These are phyloP conservation scores for Tuber calosporum DNA, from an alignment of 495 filamentous ascomycete genomes.

Conservation along the genomic window DNA sequence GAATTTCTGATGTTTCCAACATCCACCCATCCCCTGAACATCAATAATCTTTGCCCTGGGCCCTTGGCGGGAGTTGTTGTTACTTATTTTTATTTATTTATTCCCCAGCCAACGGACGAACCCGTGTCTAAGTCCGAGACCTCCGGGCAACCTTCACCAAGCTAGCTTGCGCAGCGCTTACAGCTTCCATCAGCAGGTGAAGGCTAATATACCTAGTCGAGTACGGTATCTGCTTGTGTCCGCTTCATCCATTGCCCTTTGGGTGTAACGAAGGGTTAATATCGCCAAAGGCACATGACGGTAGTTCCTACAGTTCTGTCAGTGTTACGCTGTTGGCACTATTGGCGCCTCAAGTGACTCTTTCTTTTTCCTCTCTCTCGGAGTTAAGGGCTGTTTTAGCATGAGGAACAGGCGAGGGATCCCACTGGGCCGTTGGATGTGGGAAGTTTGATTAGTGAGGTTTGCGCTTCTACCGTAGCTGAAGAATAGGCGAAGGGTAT, in stretches of 20 bases:
- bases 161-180: not conserved
- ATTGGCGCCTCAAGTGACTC: not conserved
- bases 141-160: not conserved
- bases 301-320: not conserved
- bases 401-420: not conserved
- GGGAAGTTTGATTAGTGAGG: not conserved
- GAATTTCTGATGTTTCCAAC: constrained; percentile 88
- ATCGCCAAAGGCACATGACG: constrained; percentile 2
- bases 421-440: not conserved
- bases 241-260: not conserved
- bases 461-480: not conserved
- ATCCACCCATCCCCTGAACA: constrained; percentile 83
- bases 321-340: not conserved
- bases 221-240: not conserved
- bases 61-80: constrained; percentile 32
- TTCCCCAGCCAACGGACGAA: not conserved
- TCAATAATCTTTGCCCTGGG: constrained; percentile 86
- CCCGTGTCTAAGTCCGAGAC: not conserved
- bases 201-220: constrained; percentile 4
- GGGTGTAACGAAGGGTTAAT: constrained; percentile 1
- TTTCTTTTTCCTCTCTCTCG: not conserved
- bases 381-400: not conserved
- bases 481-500: not conserved
- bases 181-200: not conserved
- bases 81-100: constrained; percentile 3